Base-by-base conservation (phyloP, 768 basidiomycete species). In the Epithele typhae region DNA sequence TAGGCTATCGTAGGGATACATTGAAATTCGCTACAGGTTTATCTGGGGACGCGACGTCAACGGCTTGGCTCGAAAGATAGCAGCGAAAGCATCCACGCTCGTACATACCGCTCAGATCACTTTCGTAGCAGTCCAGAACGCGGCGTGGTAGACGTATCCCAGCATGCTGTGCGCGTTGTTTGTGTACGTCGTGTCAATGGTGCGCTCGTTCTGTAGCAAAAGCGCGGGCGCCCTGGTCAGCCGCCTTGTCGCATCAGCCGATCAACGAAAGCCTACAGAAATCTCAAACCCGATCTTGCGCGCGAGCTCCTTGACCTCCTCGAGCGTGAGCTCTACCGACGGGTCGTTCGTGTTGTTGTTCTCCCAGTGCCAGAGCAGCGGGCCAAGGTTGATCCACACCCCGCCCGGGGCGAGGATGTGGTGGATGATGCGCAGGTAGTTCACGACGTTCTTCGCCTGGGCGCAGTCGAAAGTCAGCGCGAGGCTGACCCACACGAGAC, bases 281-380 rank as follows among this genome's bases (percentile, higher is more conserved):
- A 97, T 69, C 53, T 82, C 81, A 55, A 98, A 95, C 0, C 95
- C 93, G 10, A 96, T 77, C 38, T 69, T 68, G 19, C 72, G 72
- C 2, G 81, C 84, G 5, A 97, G 74, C 0, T 65, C 64, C 60
- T 92, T 95, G 30, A 96, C 76, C 59, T 97, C 93, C 48, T 90
- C 87, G n/a, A 97, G 67, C 57, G 84, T 85, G 15, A 97, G 73
- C 65, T 97, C 94, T 27, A 98, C 75, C 1, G 89, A 92, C 0
- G 81, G 75, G 53, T 95, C 91, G 52, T 82, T 80, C 34, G 81
- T 79, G 45, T 63, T 74, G 59, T 90, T 92, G 65, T 95, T 94
- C 60, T 97, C 94, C 65, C 84, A 97, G 62, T 98, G 95, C 94
- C 95, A 98, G n/a, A 97, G 68, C 1, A 95, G 68, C 0, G 95